Evolutionary conservation across 2,329 filamentous ascomycete genomes (phyloP).

Genomic region (Epicoccum sorghinum): DNA sequence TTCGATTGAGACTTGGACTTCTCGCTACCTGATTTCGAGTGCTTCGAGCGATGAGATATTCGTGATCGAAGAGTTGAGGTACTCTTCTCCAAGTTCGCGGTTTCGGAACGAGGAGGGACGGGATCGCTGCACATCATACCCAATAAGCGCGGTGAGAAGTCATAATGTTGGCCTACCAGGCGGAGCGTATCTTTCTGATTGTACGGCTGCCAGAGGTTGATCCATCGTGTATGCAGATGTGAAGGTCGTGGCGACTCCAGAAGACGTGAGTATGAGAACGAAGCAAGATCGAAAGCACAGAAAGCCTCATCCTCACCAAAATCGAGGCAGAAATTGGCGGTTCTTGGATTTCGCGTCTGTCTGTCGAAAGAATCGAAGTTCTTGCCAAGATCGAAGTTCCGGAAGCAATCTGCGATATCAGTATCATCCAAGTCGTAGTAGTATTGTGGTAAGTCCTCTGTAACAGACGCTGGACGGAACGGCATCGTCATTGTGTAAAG

Average conservation of each 20-base stretch:
- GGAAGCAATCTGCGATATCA: conserved; percentile 51
- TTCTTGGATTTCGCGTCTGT: conserved; percentile 50
- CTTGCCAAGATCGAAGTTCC: conserved; percentile 59
- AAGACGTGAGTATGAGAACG: conserved; percentile 49
- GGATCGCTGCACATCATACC: conserved; percentile 68
- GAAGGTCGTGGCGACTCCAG: conserved; percentile 51
- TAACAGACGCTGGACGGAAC: conserved; percentile 35
- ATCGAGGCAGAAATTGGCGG: conserved; percentile 68
- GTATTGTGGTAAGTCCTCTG: conserved; percentile 42
- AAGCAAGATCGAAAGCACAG: conserved; percentile 62
- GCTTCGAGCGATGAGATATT: conserved; percentile 33
- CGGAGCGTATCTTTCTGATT: conserved; percentile 63
- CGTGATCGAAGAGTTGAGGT: conserved; percentile 39
- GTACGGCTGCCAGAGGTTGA: conserved; percentile 75
- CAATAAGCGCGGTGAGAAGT: conserved; percentile 70
- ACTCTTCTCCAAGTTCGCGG: conserved; percentile 35
- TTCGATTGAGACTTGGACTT: conserved; percentile 19
- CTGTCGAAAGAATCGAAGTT: conserved; percentile 55
- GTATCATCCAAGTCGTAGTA: conserved; percentile 44
- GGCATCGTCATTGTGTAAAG: conserved; percentile 30
- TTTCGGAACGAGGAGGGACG: conserved; percentile 32
- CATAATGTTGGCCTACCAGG: conserved; percentile 65
- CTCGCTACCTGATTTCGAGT: conserved; percentile 22
- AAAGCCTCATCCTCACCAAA: conserved; percentile 63
- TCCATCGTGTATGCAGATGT: conserved; percentile 69